These are phyloP conservation scores for Arthrobotrys iridis DNA, from an alignment of 2,329 filamentous ascomycete species.

Conservation along the genomic window DNA sequence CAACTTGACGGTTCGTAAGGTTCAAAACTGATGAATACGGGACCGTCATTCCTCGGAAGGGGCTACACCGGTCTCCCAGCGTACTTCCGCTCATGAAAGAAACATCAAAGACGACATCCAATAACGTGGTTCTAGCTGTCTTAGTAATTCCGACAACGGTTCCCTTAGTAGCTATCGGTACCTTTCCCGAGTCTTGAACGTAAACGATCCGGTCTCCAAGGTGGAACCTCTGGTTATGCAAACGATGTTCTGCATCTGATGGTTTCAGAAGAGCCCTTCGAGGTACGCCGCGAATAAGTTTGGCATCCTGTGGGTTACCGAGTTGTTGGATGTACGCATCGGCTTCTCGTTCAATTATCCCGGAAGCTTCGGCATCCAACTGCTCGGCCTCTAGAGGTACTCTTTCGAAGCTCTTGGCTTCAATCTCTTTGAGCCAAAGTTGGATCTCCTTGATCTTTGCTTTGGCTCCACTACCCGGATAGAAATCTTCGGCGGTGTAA, in stretches of 20 bases:
- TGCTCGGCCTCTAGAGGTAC: constrained; percentile 98
- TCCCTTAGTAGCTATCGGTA: constrained; percentile 88
- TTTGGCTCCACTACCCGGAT: constrained; percentile 76
- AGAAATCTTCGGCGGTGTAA: constrained; percentile 85
- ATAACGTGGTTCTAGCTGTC: constrained; percentile 80
- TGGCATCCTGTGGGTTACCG: constrained; percentile 68
- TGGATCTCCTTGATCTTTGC: constrained; percentile 91
- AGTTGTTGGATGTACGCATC: constrained; percentile 65
- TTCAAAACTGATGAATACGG: constrained; percentile 89
- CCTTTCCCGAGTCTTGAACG: constrained; percentile 89
- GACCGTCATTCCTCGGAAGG: constrained; percentile 94
- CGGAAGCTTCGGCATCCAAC: constrained; percentile 89
- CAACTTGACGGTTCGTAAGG: constrained; percentile 80
- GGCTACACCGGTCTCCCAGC: constrained; percentile 85
- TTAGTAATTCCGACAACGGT: constrained; percentile 95
- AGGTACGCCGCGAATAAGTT: constrained; percentile 73
- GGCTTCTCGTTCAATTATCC: constrained; percentile 78
- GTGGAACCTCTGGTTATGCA: constrained; percentile 82
- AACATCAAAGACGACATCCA: constrained; percentile 92
- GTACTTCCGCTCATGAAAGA: constrained; percentile 98
- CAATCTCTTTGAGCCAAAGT: constrained; percentile 88
- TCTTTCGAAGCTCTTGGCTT: constrained; percentile 90
- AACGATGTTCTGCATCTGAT: constrained; percentile 91
- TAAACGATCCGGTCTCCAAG: constrained; percentile 94
- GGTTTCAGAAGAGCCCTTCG: constrained; percentile 89